Evolutionary conservation across 2,329 filamentous ascomycete species (phyloP), one percentile per base, ranked within the genome.

Genomic region (Cordyceps javanica): DNA sequence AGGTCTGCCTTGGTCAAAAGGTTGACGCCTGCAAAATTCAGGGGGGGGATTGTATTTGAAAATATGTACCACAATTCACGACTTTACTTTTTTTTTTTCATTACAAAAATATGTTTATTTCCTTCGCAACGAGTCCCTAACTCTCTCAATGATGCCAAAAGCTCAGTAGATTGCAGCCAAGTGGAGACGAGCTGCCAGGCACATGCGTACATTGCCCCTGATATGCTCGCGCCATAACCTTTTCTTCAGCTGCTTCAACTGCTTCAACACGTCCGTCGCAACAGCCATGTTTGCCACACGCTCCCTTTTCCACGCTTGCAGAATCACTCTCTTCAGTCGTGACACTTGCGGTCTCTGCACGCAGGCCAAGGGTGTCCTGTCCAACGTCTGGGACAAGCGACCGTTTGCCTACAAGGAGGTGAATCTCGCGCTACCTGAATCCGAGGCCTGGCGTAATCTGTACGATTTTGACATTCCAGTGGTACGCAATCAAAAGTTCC

Each of bases 381-480:
- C 85, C 3, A 75, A 82, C 10, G 86, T 91, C 9, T 87, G 83
- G 81, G 82, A 88, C 58, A 69, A 67, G 60, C 76, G 86, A 26
- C 86, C 85, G 0, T 90, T 92, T 70, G 78, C 78, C 19, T 91
- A 85, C 70, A 75, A 77, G 8, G 87, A 91, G 69, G 77, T 90
- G 60, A 80, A 89, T 67, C 83, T 91, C 39, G 83, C 89, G 72
- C 79, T 81, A 50, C 77, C 81, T 0, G 81, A 83, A 26, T 78
- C 80, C 16, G 80, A 83, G 61, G 73, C 76, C 25, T 93, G 89
- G 89, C 85, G 82, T 65, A 78, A 86, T 50, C 67, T 91, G 1
- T 93, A 93, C 68, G 89, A 91, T 59, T 90, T 91, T 68, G 89
- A 93, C 64, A 89, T 90, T 8, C 89, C 89, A 0, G 89, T 92